phyloP scores from a whole-genome alignment of 306 rosid species.

The Corylus avellana region DNA sequence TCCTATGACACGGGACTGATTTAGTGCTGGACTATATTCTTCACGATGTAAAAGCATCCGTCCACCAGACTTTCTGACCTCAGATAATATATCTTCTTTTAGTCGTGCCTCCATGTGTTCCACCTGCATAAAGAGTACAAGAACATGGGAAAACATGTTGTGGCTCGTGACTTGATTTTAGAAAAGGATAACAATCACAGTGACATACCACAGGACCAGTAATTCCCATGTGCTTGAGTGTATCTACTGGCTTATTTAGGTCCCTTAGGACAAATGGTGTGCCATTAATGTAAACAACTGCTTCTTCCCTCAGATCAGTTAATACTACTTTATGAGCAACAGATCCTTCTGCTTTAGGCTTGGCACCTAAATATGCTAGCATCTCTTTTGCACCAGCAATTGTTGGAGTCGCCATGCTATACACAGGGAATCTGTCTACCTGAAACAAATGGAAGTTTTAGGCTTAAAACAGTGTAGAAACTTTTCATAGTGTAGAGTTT shows the following conservation, averaged over 20 bases:
- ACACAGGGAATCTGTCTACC: conserved; percentile 87
- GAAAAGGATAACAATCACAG: conserved; percentile 26
- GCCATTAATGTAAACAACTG: conserved; percentile 71
- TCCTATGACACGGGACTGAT: conserved; percentile 73
- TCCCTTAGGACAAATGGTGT: conserved; percentile 91
- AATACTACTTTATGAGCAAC: conserved; percentile 59
- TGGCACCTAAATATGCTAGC: conserved; percentile 64
- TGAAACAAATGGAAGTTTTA: conserved; percentile 30
- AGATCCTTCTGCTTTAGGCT: conserved; percentile 46
- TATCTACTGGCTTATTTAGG: conserved; percentile 83
- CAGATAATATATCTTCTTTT: conserved; percentile 81
- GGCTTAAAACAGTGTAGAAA: conserved; percentile 14
- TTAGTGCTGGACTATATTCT: conserved; percentile 67
- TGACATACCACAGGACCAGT: conserved; percentile 79
- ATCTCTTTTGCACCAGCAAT: conserved; percentile 87
- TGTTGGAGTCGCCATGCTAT: conserved; percentile 94
- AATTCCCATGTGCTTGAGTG: conserved; percentile 87
- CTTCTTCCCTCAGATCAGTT: conserved; percentile 90
- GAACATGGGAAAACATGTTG: conserved; percentile 23
- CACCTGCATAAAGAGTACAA: conserved; percentile 57
- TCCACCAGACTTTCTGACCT: conserved; percentile 72
- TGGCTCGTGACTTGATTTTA: conserved; percentile 28
- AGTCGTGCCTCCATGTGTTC: conserved; percentile 86
- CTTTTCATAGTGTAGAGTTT: neutral
- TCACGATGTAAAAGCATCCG: conserved; percentile 83